Base-by-base conservation (phyloP, 2,329 filamentous ascomycete species). In the Plenodomus lindquistii region DNA sequence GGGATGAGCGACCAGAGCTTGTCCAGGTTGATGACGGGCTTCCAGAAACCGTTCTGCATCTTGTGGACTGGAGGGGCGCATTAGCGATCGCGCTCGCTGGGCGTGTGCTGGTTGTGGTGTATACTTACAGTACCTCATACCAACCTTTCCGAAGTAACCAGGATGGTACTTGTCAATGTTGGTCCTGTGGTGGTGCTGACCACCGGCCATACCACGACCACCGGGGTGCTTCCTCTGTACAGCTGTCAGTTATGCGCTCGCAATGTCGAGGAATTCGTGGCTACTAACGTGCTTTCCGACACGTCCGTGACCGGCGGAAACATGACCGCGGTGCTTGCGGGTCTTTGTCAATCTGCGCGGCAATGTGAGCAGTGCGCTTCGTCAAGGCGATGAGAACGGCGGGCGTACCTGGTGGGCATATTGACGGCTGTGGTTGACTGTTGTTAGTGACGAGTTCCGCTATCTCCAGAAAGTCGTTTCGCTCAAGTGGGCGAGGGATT, bases 81-180 rank as follows among this genome's bases (percentile, higher is more conserved):
- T 39, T 35, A 37, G 41, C 82, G 93, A 72, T 37, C 22, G 22
- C 22, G 5, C 22, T n/a, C 22, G 10, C 22, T 24, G 22, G 22
- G 10, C 10, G 22, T n/a, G 22, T 24, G 15, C 4, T 11, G 27
- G 15, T 7, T 15, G 11, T 15, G 6, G 27, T 31, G 27, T 31
- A 31, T n/a, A 39, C 35, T 20, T 56, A 59, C 55, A 63, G 50
- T 60, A 55, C 16, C 60, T 42, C 60, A 63, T 65, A 50, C 91
- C 91, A 80, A 97, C 96, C 88, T 97, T 96, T 81, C 91, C 91
- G 81, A 97, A 97, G 89, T 97, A 97, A 91, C 94, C 94, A 59
- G 93, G 91, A 76, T 96, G 90, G 87, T 93, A 91, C 81, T 93
- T 92, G 78, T 90, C 87, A 72, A 91, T 81, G 82, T 95, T 96